Percentiles rank a stretch among this genome's conserved stretches.
Conservation (phyloP, 2,329 filamentous ascomycete species). For the Fusarium robinianum region DNA sequence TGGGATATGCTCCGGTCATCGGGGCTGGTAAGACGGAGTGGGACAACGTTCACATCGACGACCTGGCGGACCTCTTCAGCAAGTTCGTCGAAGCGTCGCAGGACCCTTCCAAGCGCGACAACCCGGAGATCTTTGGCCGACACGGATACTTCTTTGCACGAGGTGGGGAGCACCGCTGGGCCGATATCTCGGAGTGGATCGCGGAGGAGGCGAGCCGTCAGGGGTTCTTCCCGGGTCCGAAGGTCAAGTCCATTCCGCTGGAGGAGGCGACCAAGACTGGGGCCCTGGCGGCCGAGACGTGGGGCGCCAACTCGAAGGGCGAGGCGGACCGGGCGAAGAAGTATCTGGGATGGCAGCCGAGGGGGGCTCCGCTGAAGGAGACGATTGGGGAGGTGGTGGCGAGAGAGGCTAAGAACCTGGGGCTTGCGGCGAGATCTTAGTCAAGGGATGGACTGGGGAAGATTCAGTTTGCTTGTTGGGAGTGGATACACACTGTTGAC, state of each 20-base stretch:
- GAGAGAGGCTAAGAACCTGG: constrained; percentile 46
- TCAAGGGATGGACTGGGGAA: no score
- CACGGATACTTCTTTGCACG: constrained; percentile 70
- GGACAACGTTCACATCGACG: constrained; percentile 57
- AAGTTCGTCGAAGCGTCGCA: constrained; percentile 55
- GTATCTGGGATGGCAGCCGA: constrained; percentile 53
- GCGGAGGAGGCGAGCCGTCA: constrained; percentile 54
- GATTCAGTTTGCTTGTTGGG: background rate
- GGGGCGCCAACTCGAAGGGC: constrained; percentile 51
- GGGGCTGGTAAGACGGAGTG: constrained; percentile 52
- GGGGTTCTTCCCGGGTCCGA: constrained; percentile 37
- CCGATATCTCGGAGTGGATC: constrained; percentile 60
- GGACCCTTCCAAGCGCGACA: constrained; percentile 57
- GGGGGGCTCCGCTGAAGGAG: constrained; percentile 43
- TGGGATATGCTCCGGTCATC: constrained; percentile 51
- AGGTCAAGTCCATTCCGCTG: constrained; percentile 36
- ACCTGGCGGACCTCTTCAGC: constrained; percentile 51
- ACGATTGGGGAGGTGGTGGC: constrained; percentile 45
- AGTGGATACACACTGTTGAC: no score
- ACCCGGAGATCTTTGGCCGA: constrained; percentile 65
- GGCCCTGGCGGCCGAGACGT: constrained; percentile 35
- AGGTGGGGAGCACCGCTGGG: constrained; percentile 66
- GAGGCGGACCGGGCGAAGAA: constrained; percentile 49
- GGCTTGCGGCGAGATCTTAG: constrained; percentile 39
- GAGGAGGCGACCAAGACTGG: constrained; percentile 38